Base-by-base conservation (phyloP, 371 early-diverging fungal genomes). In the Rhizopus stolonifer region DNA sequence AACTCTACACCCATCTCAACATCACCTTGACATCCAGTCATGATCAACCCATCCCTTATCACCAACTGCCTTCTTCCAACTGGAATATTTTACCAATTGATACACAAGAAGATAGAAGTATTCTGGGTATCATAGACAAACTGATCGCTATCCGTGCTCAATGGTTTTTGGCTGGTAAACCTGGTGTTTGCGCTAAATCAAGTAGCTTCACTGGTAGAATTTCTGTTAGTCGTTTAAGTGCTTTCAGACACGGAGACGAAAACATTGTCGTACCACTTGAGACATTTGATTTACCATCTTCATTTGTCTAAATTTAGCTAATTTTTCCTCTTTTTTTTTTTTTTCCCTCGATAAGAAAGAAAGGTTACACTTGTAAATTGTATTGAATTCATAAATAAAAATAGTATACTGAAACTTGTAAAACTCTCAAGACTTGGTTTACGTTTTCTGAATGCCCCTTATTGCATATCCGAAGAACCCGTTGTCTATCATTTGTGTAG, bases 51-150 rank as follows among this genome's bases (percentile, higher is more conserved):
- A 57, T 62, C 15, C 54, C 53, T 6, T 92, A 92, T 72, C 70
- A 91, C 25, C 90, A 91, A 65, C 59, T 93, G 34, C 89, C 91
- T 45, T 84, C 85, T 4, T 81, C 70, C 57, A 89, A 90, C 52
- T 72, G 71, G 73, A 69, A 69, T 44, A 46, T 74, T 19, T 25
- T 74, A 3, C 60, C 69, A 4, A 61, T 72, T 2, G 49, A 60
- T 10, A 56, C 63, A 2, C 22, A 50, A 2, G 45, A 55, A 0
- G 79, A 78, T 29, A 36, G 49, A 22, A 65, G 75, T 21, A 55
- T 70, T 2, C 49, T 78, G 0, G 79, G 75, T 11, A 78, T 78
- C 21, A 50, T 78, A 0, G 79, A 78, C 44, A 78, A 78, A 46
- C 47, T 78, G 18, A 55, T 78, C 0, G 79, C 79, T 17, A 78